Base-by-base conservation (phyloP, 495 filamentous ascomycete genomes). In the Penicillium turbatum region DNA sequence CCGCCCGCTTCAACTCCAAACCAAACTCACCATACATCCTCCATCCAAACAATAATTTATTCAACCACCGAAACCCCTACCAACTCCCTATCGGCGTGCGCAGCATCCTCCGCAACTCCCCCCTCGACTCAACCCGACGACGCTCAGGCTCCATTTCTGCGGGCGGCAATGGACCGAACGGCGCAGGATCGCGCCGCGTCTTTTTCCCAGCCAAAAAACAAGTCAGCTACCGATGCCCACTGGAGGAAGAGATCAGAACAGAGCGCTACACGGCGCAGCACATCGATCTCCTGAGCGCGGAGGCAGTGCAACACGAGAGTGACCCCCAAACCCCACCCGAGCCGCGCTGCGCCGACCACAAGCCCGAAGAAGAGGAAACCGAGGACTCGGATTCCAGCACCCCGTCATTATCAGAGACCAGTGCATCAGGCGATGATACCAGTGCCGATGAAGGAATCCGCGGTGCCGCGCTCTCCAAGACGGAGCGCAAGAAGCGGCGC, bases 81-180 rank as follows among this genome's bases (percentile, higher is more conserved):
- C 84, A 79, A 36, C 80, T 82, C 11, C 82, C 86, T 2, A 76
- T 83, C 15, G 79, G 79, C 6, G 76, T 89, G 6, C 82, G 80
- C 55, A 87, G 85, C 67, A 91, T 91, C 66, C 75, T 91, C 29
- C 84, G 86, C 63, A 91, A 91, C 73, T 89, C 86, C 8, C 86
- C 86, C 2, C 56, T 77, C 21, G 55, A 82, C 70, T 31, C 63
- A 11, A 48, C 62, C 35, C 57, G 70, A 21, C 64, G 68, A 27
- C 66, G 70, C 17, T 71, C 72, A 11, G 64, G 66, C 9, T 73
- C 73, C 40, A 66, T 75, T 37, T 69, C 76, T 21, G 61, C 74
- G 32, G 66, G 57, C 55, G 60, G 62, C 38, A 58, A 61, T 41
- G 69, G 54, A 35, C 63, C 63, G 41, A 68, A 63, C 38, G 60